Base-by-base conservation (phyloP, 768 basidiomycete genomes). In the Lanmaoa rubissima region DNA sequence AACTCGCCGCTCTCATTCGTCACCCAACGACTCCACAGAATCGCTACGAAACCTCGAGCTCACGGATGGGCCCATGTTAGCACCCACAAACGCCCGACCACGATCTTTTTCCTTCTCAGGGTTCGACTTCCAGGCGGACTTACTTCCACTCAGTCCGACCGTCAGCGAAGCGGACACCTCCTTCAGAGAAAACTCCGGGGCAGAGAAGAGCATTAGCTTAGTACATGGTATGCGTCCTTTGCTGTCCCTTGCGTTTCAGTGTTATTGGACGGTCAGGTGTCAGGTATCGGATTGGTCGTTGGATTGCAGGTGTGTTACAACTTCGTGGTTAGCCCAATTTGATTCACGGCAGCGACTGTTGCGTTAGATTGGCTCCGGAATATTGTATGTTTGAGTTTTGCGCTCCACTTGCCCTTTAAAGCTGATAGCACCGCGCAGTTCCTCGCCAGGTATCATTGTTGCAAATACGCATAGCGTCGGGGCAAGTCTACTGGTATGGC, bases 401-500 rank as follows among this genome's bases (percentile, higher is more conserved):
- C 3, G 16, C 17, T 19, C 6, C 35, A 9, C 42, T 19, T 39
- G 51, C 2, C 19, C 38, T 32, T 8, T 14, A 11, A 24, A 42
- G 24, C 39, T 60, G 41, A 63, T 60, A 49, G 28, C 36, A 24
- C 21, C 32, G 5, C 39, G 19, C 55, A 94, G 92, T 74, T 94
- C 92, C 4, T 94, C 92, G 6, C 94, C 95, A 2, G 96, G 96
- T 2, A 85, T 98, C 28, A 86, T 98, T 2, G 85, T 95, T 28
- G 88, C 92, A 11, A 92, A 95, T 66, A 88, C 90, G 0, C 81
- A 92, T 38, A 93, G 90, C 62, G 90, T 94, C 1, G 96, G 95
- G 12, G 90, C 94, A 12, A 94, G 94, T 75, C 73, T 98, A 14
- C 36, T 80, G 17, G 90, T 97, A 5, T 98, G 96, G 95, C 60